Base-by-base conservation (phyloP, 306 rosid genomes). In the Acacia acuminata region DNA sequence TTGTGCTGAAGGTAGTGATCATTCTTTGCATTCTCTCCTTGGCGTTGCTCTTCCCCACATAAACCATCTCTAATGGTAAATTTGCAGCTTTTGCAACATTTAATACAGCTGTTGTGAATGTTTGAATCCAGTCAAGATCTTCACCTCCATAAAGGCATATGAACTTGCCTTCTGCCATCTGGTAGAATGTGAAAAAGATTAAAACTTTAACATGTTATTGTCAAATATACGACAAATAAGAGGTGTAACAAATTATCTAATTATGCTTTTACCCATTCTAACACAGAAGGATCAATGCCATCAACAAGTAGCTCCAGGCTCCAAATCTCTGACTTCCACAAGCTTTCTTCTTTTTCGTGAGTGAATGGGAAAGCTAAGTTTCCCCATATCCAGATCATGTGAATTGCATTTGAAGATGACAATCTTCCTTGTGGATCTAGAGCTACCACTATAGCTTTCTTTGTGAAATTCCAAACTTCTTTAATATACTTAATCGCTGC, bases 341-440 rank as follows among this genome's bases (percentile, higher is more conserved):
- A 44, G 14, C 79, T 32, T 20, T 89, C 92, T 81, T 93, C 97
- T 88, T 69, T 93, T 73, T 90, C 98, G 53, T 82, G 80, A 7
- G 85, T 86, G 89, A 95, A 95, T 10, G 99, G 98, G 86, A 84
- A 90, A 42, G 99, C 94, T 82, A 81, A 51, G 79, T 87, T 90
- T 0, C 92, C 97, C 97, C 97, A 95, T 58, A 95, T 92, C 94
- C 96, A 93, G 44, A 95, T 67, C 97, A 92, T 93, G 81, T 93
- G 91, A 64, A 86, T 74, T 32, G 97, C 97, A 88, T 95, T 95
- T 10, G 60, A 77, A 11, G 93, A 90, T 24, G 84, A 81, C 60
- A 95, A 92, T 71, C 74, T 93, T 2, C 97, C 99, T 44, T 85
- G 92, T 75, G 94, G 96, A 88, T 95, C 99, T 83, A 92, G 79